Percentiles rank a stretch among this genome's conserved stretches.
These are phyloP conservation scores for Rhynchosporium agropyri DNA, from an alignment of 2,329 filamentous ascomycete genomes.

Conservation along the genomic window DNA sequence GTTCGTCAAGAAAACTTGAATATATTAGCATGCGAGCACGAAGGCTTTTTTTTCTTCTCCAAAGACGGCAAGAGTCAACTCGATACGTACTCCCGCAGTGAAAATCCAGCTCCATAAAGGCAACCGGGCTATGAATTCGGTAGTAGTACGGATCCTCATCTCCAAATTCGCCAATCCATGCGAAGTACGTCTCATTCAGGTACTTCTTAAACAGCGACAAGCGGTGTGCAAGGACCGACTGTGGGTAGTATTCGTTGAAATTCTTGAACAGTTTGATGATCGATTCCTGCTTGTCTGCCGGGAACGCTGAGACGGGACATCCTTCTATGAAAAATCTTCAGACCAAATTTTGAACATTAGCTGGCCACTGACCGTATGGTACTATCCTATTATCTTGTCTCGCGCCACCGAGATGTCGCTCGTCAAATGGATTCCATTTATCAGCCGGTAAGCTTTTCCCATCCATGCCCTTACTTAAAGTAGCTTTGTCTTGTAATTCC, in stretches of 20 bases:
- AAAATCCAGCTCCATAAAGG: constrained; percentile 77
- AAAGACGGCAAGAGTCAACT: no score
- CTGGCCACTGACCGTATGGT: constrained; percentile 52
- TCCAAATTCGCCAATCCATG: constrained; percentile 73
- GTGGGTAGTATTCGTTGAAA: constrained; percentile 70
- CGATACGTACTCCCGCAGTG: constrained; percentile 59
- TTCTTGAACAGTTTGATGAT: constrained; percentile 63
- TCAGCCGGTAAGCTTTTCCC: constrained; percentile 48
- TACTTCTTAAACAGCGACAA: constrained; percentile 56
- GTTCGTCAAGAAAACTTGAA: constrained; percentile 71
- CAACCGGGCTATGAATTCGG: constrained; percentile 73
- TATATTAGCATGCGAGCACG: constrained; percentile 7
- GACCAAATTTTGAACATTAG: background rate
- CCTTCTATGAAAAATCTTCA: constrained; percentile 51
- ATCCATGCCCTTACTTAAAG: constrained; percentile 41
- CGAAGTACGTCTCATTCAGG: constrained; percentile 74
- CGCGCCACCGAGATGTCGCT: constrained; percentile 76
- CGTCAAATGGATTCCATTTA: constrained; percentile 80
- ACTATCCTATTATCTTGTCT: constrained; percentile 78
- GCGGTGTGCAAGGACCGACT: constrained; percentile 54
- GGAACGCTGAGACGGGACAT: constrained; percentile 55
- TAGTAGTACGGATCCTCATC: constrained; percentile 76
- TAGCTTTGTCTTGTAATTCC: constrained; percentile 39
- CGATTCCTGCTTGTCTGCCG: constrained; percentile 52
- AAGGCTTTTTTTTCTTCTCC: no score